Conservation (phyloP, 2,329 filamentous ascomycete species). For the Fusarium xyrophilum region DNA sequence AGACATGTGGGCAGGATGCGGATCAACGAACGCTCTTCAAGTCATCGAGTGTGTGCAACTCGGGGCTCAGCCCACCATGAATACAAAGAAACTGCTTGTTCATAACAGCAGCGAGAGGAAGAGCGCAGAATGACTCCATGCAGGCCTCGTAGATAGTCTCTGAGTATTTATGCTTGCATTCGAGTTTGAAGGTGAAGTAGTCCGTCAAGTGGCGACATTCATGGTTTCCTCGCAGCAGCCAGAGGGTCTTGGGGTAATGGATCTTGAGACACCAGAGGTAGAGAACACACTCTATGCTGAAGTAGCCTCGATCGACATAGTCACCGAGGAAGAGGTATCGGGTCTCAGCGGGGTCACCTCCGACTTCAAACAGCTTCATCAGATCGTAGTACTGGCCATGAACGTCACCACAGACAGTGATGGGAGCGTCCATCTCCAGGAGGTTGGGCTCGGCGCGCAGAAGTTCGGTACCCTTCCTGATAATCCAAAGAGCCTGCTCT, state of each 20-base stretch:
- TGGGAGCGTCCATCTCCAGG: constrained; percentile 98
- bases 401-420: constrained; percentile 97
- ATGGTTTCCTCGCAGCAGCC: constrained; percentile 96
- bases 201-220: constrained; percentile 98
- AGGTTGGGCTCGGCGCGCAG: constrained; percentile 91
- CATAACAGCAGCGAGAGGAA: constrained; percentile 96
- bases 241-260: constrained; percentile 96
- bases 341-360: constrained; percentile 94
- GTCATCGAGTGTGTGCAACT: constrained; percentile 94
- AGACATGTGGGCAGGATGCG: background rate
- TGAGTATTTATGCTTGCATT: constrained; percentile 99
- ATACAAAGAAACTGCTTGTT: constrained; percentile 99
- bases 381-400: constrained; percentile 99
- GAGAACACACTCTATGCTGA: constrained; percentile 98
- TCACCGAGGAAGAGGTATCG: constrained; percentile 96
- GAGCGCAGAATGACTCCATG: constrained; percentile 95
- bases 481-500: constrained; percentile 96
- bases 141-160: constrained; percentile 96
- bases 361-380: constrained; percentile 99
- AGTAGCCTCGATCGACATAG: constrained; percentile 98
- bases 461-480: constrained; percentile 85
- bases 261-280: constrained; percentile 99
- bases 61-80: constrained; percentile 93
- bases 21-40: constrained; percentile 75
- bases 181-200: constrained; percentile 99